A percentile compares a stretch with the other conserved stretches of the same genome.
phyloP scores from a whole-genome alignment of 202 grass and related monocot species.

The Dendrocalamus latiflorus region DNA sequence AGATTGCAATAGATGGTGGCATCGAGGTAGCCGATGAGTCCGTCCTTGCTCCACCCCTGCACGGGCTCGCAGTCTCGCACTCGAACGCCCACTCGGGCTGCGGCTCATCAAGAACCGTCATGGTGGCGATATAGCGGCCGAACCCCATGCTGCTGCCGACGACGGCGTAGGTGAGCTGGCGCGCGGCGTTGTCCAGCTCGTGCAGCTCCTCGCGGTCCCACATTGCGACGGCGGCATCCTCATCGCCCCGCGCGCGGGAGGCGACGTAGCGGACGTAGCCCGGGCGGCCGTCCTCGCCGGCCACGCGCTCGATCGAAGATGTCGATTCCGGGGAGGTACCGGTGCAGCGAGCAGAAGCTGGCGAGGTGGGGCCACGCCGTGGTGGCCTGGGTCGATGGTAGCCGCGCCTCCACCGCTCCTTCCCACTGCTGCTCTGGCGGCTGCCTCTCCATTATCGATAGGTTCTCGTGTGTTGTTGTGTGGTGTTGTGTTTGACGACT shows the following conservation, averaged over 20 bases:
- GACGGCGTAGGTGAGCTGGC: slow-evolving; percentile 50
- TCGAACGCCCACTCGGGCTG: slow-evolving; percentile 57
- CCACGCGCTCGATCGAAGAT: slow-evolving; percentile 53
- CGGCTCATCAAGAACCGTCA: slow-evolving; percentile 16
- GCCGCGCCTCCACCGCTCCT: slow-evolving; percentile 29
- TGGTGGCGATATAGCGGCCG: slow-evolving; percentile 41
- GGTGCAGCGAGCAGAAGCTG: slow-evolving; percentile 56
- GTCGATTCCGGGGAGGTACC: slow-evolving; percentile 43
- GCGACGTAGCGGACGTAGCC: slow-evolving; percentile 64
- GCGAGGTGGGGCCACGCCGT: slow-evolving; percentile 62
- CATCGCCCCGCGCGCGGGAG: not conserved
- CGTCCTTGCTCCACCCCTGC: slow-evolving; percentile 51
- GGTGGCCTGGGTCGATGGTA: not conserved
- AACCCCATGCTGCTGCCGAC: slow-evolving; percentile 66
- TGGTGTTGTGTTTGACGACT: not conserved
- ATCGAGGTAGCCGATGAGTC: slow-evolving; percentile 42
- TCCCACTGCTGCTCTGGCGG: slow-evolving; percentile 35
- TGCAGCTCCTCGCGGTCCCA: slow-evolving; percentile 80
- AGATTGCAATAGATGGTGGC: too few species aligned
- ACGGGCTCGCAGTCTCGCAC: slow-evolving; percentile 49
- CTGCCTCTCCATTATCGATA: not conserved
- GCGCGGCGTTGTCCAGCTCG: slow-evolving; percentile 24
- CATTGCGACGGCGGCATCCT: not conserved
- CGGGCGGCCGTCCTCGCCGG: slow-evolving; percentile 24
- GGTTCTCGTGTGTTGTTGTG: not conserved